A percentile compares a stretch with the other conserved stretches of the same genome.
These are phyloP conservation scores for Beauveria sp. DNA, from an alignment of 2,329 filamentous ascomycete genomes.

Conservation along the genomic window DNA sequence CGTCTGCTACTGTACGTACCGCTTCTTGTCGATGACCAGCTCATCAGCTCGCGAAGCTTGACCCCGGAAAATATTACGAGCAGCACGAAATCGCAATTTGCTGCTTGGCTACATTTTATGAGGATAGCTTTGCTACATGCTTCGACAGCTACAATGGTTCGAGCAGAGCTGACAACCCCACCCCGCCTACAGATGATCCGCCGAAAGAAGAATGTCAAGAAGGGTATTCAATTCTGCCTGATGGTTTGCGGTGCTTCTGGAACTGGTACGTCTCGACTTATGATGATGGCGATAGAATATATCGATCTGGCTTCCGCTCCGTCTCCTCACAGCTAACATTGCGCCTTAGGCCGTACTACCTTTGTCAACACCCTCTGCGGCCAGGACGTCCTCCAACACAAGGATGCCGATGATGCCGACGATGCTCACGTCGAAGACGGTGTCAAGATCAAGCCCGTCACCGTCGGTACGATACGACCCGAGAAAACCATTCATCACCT, in stretches of 20 bases:
- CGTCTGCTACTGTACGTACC: constrained; percentile 18
- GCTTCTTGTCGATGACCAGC: neutral
- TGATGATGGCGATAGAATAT: neutral
- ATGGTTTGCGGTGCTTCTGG: constrained; percentile 99
- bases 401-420: constrained; percentile 85
- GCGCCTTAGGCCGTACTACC: constrained; percentile 73
- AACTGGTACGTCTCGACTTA: constrained; percentile 63
- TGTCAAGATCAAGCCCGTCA: constrained; percentile 97
- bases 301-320: neutral
- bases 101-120: neutral
- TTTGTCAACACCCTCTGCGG: constrained; percentile 99
- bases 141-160: neutral
- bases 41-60: neutral
- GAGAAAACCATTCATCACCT: constrained; percentile 16
- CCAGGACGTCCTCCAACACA: constrained; percentile 82
- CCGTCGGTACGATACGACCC: constrained; percentile 61
- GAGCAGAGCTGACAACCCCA: constrained; percentile 1
- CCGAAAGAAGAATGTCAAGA: constrained; percentile 99
- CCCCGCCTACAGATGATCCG: constrained; percentile 76
- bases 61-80: neutral
- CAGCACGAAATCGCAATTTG: neutral
- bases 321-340: neutral
- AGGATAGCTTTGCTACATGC: neutral
- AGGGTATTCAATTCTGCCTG: constrained; percentile 99
- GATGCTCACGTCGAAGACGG: constrained; percentile 91